Conservation (phyloP, 805 yeast genomes). For the Ogataea trehaloabstinens region DNA sequence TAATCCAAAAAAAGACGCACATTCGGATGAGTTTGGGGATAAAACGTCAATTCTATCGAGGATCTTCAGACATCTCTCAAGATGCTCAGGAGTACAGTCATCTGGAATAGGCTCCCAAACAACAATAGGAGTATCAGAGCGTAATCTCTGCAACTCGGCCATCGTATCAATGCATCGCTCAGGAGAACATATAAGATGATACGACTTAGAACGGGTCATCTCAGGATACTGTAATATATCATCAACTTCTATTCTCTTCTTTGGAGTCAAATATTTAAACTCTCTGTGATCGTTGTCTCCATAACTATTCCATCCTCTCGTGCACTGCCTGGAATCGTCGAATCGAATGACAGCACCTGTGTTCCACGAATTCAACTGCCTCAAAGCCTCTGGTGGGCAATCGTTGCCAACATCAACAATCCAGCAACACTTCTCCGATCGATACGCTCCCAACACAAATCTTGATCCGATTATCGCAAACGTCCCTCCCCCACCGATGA, state of each 20-base stretch:
- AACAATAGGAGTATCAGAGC: constrained; percentile 37
- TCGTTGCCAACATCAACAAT: constrained; percentile 80
- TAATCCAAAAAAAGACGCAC: constrained; percentile 57
- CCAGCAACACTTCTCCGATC: constrained; percentile 50
- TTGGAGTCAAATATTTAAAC: constrained; percentile 63
- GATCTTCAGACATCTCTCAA: constrained; percentile 35
- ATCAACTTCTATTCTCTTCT: constrained; percentile 52
- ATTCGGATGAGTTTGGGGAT: constrained; percentile 86
- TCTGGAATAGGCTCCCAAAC: constrained; percentile 91
- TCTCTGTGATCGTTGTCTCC: constrained; percentile 56
- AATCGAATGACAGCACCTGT: constrained; percentile 57
- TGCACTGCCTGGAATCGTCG: constrained; percentile 56
- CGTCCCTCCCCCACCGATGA: constrained; percentile 91
- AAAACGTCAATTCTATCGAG: constrained; percentile 54
- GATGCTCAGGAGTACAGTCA: constrained; percentile 54
- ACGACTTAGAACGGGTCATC: constrained; percentile 41
- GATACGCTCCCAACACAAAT: constrained; percentile 41
- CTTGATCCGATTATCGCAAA: constrained; percentile 77
- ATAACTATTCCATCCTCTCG: constrained; percentile 80
- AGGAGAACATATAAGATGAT: constrained; percentile 77
- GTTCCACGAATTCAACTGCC: constrained; percentile 55
- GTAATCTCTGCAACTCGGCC: constrained; percentile 23
- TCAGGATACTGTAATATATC: constrained; percentile 47
- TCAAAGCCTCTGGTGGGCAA: constrained; percentile 52
- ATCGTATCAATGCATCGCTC: constrained; percentile 53